Percentiles rank a stretch among this genome's conserved stretches.
These are phyloP conservation scores for Spiraea crenata DNA, from an alignment of 331 rosid species.

Conservation along the genomic window DNA sequence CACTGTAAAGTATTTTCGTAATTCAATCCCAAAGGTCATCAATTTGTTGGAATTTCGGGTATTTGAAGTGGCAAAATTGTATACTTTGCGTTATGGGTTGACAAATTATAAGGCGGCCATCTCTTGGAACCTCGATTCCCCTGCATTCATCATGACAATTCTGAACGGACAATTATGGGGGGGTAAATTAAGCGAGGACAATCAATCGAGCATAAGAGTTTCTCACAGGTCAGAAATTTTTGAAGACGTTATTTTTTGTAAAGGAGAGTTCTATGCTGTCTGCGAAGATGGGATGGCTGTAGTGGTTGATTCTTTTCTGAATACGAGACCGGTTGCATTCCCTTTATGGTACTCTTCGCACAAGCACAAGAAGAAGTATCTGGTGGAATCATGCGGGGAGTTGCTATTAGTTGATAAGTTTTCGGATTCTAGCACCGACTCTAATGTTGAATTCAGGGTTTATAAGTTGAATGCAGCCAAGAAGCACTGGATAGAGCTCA, in stretches of 20 bases:
- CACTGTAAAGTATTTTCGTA: too few relatives aligned
- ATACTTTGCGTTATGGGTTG: too few relatives aligned
- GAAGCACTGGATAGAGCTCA: background rate
- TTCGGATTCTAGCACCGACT: background rate
- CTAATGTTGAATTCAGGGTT: background rate
- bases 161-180: too few relatives aligned
- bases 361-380: background rate
- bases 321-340: background rate
- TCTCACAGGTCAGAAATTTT: background rate
- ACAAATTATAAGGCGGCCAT: too few relatives aligned
- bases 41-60: too few relatives aligned
- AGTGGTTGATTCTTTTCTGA: conserved; percentile 1
- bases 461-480: background rate
- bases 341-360: background rate
- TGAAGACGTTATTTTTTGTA: background rate
- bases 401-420: background rate
- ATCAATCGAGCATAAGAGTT: background rate
- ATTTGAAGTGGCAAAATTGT: too few relatives aligned
- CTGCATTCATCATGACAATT: too few relatives aligned
- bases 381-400: background rate
- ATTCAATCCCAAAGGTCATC: too few relatives aligned
- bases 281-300: background rate
- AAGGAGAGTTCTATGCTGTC: conserved; percentile 15
- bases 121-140: too few relatives aligned
- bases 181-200: too few relatives aligned